Conservation (phyloP, 768 basidiomycete species). For the Rubroboletus satanas region DNA sequence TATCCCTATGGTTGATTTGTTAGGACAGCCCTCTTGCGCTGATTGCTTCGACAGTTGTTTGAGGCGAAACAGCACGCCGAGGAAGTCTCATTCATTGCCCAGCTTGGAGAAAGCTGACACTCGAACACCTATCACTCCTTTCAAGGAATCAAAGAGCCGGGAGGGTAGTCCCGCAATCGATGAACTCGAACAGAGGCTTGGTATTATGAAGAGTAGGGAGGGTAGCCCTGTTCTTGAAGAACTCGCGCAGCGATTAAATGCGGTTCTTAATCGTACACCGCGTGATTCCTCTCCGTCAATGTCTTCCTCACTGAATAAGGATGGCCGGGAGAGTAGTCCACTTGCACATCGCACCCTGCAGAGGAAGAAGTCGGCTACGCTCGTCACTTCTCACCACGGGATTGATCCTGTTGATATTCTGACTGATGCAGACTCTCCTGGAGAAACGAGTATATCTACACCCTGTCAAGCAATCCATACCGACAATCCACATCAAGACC, state of each 20-base stretch:
- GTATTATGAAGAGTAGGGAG: constrained; percentile 51
- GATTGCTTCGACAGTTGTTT: constrained; percentile 81
- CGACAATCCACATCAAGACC: constrained; percentile 15
- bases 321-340: constrained; percentile 26
- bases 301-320: constrained; percentile 20
- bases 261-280: constrained; percentile 36
- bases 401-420: constrained; percentile 1
- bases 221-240: constrained; percentile 54
- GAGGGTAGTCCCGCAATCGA: constrained; percentile 61
- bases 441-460: constrained; percentile 12
- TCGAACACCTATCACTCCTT: constrained; percentile 46
- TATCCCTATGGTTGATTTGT: constrained; percentile 76
- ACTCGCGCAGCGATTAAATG: constrained; percentile 42
- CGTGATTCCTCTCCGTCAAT: constrained; percentile 28
- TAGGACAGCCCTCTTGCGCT: constrained; percentile 73
- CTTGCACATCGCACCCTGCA: constrained; percentile 23
- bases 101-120: constrained; percentile 24
- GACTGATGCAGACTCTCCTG: constrained; percentile 1
- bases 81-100: constrained; percentile 37
- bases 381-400: constrained; percentile 4
- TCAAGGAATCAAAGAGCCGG: constrained; percentile 39
- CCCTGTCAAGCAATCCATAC: constrained; percentile 6
- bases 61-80: constrained; percentile 44
- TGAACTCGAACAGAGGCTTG: constrained; percentile 59
- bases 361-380: constrained; percentile 17